A percentile compares a stretch with the other conserved stretches of the same genome.
Evolutionary conservation across 106 monocot species (phyloP).

Genomic region (Apostasia shenzhenica): DNA sequence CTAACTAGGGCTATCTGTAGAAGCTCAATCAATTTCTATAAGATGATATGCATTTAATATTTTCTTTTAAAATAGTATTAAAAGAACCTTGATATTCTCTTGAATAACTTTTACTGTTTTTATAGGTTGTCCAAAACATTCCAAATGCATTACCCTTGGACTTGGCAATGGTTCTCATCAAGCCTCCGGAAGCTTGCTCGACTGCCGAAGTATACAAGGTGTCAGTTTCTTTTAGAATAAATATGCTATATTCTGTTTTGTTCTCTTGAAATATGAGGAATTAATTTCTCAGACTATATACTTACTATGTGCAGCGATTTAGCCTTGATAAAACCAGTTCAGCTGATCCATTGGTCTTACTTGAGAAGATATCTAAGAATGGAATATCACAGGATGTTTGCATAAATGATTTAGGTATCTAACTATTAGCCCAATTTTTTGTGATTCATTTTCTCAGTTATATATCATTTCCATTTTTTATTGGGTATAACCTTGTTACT

Average conservation of each 20-base stretch:
- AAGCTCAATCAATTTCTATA: not conserved
- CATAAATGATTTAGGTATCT: slow-evolving; percentile 91
- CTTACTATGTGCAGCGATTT: slow-evolving; percentile 50
- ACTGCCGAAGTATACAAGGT: slow-evolving; percentile 99
- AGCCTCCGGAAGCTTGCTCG: slow-evolving; percentile 90
- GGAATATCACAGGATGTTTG: slow-evolving; percentile 93
- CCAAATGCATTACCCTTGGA: slow-evolving; percentile 42
- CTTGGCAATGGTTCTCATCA: slow-evolving; percentile 90
- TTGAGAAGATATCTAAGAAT: slow-evolving; percentile 47
- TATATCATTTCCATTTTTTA: not conserved
- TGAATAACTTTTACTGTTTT: not conserved
- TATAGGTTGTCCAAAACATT: slow-evolving; percentile 83
- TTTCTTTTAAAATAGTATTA: too few species aligned
- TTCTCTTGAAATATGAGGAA: not conserved
- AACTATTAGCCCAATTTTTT: not conserved
- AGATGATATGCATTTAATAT: too few species aligned
- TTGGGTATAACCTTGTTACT: not conserved
- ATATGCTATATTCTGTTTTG: not conserved
- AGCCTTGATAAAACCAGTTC: slow-evolving; percentile 60
- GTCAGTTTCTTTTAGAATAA: not conserved
- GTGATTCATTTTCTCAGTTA: too few species aligned
- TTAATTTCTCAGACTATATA: not conserved
- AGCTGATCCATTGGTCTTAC: slow-evolving; percentile 63
- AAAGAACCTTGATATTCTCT: not conserved
- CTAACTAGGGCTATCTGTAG: too few species aligned